Evolutionary conservation across 805 yeast species (phyloP), one percentile per base, ranked within the genome.

Genomic region (Teunomyces atbi): DNA sequence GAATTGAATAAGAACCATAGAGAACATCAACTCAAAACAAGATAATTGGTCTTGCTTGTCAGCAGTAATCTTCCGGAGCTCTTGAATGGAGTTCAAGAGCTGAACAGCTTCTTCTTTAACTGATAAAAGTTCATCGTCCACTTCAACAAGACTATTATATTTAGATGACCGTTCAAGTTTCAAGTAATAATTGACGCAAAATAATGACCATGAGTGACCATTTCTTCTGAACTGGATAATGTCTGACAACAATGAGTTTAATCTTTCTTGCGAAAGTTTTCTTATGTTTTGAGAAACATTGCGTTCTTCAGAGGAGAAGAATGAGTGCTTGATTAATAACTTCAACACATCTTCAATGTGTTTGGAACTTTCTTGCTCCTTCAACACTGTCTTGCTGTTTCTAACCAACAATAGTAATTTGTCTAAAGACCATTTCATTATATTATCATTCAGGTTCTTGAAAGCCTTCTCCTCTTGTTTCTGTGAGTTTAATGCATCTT

Each of bases 1-100:
- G 28, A 91, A 72, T 61, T 89, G 96, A 11, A 92, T 60, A 18
- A 90, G 64, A 3, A 84, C 84, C 77, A 87, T 80, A 0, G 96
- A 84, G 46, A 87, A 79, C 38, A 92, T 69, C 30, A 88, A 68
- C 62, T 89, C 95, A 58, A 92, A 84, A 36, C 89, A 85, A 47
- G 70, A 68, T 50, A 83, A 60, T 53, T 80, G 78, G 47, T 73
- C 64, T 42, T 72, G 62, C 46, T 67, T 61, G 20, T 65, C 58
- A 49, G 65, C 62, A 18, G 81, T 72, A 43, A 70, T 66, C 15
- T 68, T 67, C 44, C 49, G 44, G 5, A 57, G 45, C 15, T 60
- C 62, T 23, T 58, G 56, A 26, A 70, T 64, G 1, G 57, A 46
- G 7, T 50, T 48, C 41, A 89, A 67, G 2, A 77, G 66, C 12